Conservation (phyloP, 2,329 filamentous ascomycete genomes). For the Penicillium rolfsii region DNA sequence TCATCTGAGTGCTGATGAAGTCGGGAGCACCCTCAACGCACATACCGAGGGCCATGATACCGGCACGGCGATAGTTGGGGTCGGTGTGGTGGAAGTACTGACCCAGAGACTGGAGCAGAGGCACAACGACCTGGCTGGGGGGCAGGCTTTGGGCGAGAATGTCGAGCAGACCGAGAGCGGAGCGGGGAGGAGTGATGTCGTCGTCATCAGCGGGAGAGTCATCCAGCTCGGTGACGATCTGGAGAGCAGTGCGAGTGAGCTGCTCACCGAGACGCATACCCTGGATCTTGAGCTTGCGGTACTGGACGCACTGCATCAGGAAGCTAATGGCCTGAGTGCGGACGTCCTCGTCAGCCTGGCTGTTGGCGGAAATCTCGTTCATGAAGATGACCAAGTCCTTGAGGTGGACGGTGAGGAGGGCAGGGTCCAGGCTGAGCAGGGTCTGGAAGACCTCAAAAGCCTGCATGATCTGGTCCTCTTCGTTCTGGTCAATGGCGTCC, state of each 20-base stretch:
- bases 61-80: slow-evolving; percentile 81
- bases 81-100: slow-evolving; percentile 75
- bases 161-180: slow-evolving; percentile 84
- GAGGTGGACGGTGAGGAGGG: slow-evolving; percentile 81
- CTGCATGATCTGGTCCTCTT: slow-evolving; percentile 87
- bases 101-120: slow-evolving; percentile 83
- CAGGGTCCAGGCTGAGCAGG: slow-evolving; percentile 84
- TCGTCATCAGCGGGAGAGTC: slow-evolving; percentile 71
- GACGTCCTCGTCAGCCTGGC: slow-evolving; percentile 77
- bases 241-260: slow-evolving; percentile 82
- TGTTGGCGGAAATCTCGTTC: slow-evolving; percentile 81
- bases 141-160: slow-evolving; percentile 86
- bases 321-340: slow-evolving; percentile 90
- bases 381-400: slow-evolving; percentile 91
- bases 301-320: slow-evolving; percentile 88
- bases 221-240: slow-evolving; percentile 87
- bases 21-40: slow-evolving; percentile 96
- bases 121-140: slow-evolving; percentile 90
- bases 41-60: slow-evolving; percentile 88
- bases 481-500: slow-evolving; percentile 73
- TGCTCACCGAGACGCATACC: slow-evolving; percentile 83
- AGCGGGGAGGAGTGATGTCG: slow-evolving; percentile 80
- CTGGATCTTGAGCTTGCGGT: slow-evolving; percentile 94
- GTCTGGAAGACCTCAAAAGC: slow-evolving; percentile 98
- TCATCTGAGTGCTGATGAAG: slow-evolving; percentile 92